phyloP scores from a whole-genome alignment of 75 land plant species.

The Sequoiadendron giganteum region DNA sequence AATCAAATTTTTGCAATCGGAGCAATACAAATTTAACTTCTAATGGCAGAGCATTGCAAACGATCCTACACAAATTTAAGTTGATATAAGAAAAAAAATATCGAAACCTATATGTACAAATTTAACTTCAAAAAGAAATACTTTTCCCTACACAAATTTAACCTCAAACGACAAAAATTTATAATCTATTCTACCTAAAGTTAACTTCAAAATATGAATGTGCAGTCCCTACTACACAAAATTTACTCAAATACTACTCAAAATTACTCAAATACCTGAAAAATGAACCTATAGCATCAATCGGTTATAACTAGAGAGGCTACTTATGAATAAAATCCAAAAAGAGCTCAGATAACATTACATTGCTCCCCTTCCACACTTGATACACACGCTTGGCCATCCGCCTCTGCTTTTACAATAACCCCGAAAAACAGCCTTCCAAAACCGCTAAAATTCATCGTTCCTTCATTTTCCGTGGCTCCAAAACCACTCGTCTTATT shows the following conservation, averaged over 20 bases:
- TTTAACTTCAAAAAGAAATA: not conserved
- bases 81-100: not conserved
- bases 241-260: not conserved
- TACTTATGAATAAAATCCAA: not conserved
- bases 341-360: conserved; percentile 20
- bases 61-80: not conserved
- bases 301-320: not conserved
- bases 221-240: not conserved
- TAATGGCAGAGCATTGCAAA: not conserved
- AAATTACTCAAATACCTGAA: not conserved
- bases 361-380: conserved; percentile 56
- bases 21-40: not conserved
- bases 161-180: not conserved
- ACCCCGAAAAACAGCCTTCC: not conserved
- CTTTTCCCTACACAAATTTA: not conserved
- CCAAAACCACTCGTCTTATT: not conserved
- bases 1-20: not conserved
- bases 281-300: not conserved
- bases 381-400: conserved; percentile 44
- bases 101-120: not conserved
- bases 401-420: not conserved
- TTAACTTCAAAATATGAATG: not conserved
- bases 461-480: conserved; percentile 6
- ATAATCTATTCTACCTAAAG: not conserved
- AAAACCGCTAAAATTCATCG: conserved; percentile 10